Percentiles rank a stretch among this genome's conserved stretches.
phyloP scores from a whole-genome alignment of 352 stramenopile genomes.

The Pythium aphanidermatum region DNA sequence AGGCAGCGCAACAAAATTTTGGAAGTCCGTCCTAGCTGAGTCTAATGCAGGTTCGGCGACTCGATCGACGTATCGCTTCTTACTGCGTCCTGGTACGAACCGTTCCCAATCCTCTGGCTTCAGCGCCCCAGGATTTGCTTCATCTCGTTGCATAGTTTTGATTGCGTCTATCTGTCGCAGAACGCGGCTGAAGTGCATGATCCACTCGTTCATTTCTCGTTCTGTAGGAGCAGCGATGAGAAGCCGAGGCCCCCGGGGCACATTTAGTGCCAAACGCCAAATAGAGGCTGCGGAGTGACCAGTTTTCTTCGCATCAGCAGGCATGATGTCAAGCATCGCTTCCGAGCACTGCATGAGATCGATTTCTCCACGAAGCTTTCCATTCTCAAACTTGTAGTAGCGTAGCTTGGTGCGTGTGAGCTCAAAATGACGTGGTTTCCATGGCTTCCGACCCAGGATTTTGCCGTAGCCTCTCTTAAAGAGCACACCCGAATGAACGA shows the following conservation, averaged over 20 bases:
- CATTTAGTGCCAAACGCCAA: slow-evolving; percentile 73
- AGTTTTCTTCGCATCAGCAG: slow-evolving; percentile 65
- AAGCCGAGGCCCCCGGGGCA: slow-evolving; percentile 37
- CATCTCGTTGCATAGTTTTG: neutral
- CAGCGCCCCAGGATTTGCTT: neutral
- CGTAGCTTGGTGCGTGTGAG: slow-evolving; percentile 48
- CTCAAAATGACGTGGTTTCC: slow-evolving; percentile 79
- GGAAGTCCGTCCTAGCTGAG: slow-evolving; percentile 17
- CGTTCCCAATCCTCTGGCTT: no score
- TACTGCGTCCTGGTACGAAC: neutral
- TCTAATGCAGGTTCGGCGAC: no score
- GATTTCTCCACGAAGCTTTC: slow-evolving; percentile 64
- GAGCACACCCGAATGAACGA: slow-evolving; percentile 62
- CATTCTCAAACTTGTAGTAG: slow-evolving; percentile 82
- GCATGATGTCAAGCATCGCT: slow-evolving; percentile 73
- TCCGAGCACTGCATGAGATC: slow-evolving; percentile 57
- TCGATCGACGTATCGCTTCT: no score
- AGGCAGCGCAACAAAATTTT: slow-evolving; percentile 17
- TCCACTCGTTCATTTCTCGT: slow-evolving; percentile 85
- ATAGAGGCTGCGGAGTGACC: slow-evolving; percentile 65
- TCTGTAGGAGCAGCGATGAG: slow-evolving; percentile 65
- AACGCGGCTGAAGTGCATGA: slow-evolving; percentile 41
- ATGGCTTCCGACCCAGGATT: slow-evolving; percentile 44
- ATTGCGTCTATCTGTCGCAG: neutral
- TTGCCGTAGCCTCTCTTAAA: slow-evolving; percentile 63